Conservation (phyloP, 2,329 filamentous ascomycete genomes). For the Chaetomiaceae sp. region DNA sequence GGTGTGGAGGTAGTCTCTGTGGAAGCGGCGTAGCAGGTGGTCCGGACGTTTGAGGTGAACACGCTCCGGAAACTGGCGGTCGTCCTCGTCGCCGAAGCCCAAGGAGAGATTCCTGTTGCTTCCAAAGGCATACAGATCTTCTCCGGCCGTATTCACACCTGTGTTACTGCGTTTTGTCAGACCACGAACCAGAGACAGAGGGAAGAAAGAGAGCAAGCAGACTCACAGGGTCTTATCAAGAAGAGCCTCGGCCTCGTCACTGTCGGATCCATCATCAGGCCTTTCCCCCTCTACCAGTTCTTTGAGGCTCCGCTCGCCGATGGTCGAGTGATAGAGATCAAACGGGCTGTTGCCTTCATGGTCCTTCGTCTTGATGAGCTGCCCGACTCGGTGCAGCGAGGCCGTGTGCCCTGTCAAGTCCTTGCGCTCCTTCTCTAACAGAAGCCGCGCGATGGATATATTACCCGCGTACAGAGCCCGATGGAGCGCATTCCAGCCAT, state of each 20-base stretch:
- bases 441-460: slow-evolving; percentile 74
- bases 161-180: slow-evolving; percentile 18
- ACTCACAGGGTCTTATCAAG: slow-evolving; percentile 28
- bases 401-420: slow-evolving; percentile 59
- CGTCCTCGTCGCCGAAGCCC: slow-evolving; percentile 91
- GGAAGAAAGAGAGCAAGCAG: neutral
- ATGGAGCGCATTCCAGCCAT: slow-evolving; percentile 93
- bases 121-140: slow-evolving; percentile 90
- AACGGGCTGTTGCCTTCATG: slow-evolving; percentile 92
- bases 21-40: slow-evolving; percentile 68
- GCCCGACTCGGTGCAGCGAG: slow-evolving; percentile 59
- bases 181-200: neutral
- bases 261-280: slow-evolving; percentile 51
- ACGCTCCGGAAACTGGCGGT: slow-evolving; percentile 88
- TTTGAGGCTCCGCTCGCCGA: slow-evolving; percentile 68
- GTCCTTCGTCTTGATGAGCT: slow-evolving; percentile 91
- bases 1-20: slow-evolving; percentile 60
- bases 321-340: slow-evolving; percentile 85
- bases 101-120: slow-evolving; percentile 94
- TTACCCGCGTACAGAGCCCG: slow-evolving; percentile 88
- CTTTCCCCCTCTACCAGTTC: slow-evolving; percentile 35
- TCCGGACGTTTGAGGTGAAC: slow-evolving; percentile 72
- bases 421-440: slow-evolving; percentile 72
- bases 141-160: slow-evolving; percentile 45
- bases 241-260: slow-evolving; percentile 42